Percentiles rank a stretch among this genome's conserved stretches.
phyloP scores from a whole-genome alignment of 2,329 filamentous ascomycete species.

The Xylariaceae sp. region DNA sequence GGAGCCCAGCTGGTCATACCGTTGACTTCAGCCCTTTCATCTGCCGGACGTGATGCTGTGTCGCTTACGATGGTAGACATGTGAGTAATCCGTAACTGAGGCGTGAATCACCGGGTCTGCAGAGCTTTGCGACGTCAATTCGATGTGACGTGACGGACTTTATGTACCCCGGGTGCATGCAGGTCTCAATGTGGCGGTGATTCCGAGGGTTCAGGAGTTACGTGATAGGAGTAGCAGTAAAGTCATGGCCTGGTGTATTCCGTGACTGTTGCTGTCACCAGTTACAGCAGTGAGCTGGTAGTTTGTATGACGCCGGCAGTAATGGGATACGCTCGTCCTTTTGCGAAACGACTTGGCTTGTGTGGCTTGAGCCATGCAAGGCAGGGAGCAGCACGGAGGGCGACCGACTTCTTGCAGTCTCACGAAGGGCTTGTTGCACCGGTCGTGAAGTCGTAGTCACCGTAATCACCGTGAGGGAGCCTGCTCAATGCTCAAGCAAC shows the following conservation, averaged over 20 bases:
- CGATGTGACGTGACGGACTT: not conserved
- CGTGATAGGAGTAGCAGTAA: not conserved
- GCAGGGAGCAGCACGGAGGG: not conserved
- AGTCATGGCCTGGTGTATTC: not conserved
- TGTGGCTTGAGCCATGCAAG: conserved; percentile 1
- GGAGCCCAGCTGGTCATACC: not conserved
- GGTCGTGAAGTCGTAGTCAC: not conserved
- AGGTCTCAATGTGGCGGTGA: conserved; percentile 1
- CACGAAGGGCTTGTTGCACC: not conserved
- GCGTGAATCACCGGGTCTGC: no score
- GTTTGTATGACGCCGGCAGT: not conserved
- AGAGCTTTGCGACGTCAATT: not conserved
- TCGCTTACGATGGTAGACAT: not conserved
- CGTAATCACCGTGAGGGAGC: not conserved
- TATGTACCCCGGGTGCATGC: not conserved
- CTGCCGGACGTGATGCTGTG: not conserved
- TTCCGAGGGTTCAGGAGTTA: not conserved
- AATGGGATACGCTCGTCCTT: not conserved
- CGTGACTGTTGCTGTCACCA: not conserved
- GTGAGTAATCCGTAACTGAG: no score
- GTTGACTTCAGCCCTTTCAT: conserved; percentile 5
- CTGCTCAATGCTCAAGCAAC: not conserved
- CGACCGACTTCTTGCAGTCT: not conserved
- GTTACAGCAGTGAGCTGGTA: not conserved
- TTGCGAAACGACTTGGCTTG: not conserved